Conservation (phyloP, 495 filamentous ascomycete genomes). For the Aspergillus bridgeri region DNA sequence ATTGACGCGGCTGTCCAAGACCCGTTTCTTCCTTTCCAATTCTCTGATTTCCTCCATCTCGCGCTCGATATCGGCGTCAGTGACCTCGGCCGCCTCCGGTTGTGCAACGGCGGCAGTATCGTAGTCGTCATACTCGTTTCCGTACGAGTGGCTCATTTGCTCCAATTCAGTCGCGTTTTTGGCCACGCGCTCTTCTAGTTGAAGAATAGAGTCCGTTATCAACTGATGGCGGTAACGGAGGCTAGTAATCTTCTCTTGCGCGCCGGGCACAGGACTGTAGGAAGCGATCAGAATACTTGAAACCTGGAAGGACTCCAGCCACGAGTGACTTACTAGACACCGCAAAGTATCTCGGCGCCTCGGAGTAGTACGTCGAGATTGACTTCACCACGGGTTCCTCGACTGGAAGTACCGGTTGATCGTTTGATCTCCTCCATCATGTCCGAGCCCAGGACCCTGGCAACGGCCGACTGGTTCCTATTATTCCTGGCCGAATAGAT, state of each 20-base stretch:
- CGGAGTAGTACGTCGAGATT: conserved; percentile 82
- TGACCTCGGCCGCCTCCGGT: conserved; percentile 49
- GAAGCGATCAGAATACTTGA: not conserved
- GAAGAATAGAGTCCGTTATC: conserved; percentile 68
- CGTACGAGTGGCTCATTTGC: conserved; percentile 60
- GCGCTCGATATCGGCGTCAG: conserved; percentile 68
- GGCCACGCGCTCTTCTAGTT: conserved; percentile 75
- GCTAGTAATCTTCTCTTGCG: conserved; percentile 69
- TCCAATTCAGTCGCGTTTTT: conserved; percentile 73
- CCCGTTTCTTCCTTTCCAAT: conserved; percentile 72
- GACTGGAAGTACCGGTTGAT: conserved; percentile 42
- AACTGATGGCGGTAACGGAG: conserved; percentile 69
- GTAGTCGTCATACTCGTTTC: conserved; percentile 34
- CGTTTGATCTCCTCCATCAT: conserved; percentile 78
- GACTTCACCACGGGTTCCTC: conserved; percentile 60
- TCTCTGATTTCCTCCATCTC: conserved; percentile 78
- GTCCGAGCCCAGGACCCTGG: conserved; percentile 82
- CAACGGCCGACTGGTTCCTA: conserved; percentile 78
- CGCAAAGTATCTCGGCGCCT: conserved; percentile 87
- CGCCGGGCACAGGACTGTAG: conserved; percentile 69
- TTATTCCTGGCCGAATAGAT: conserved; percentile 53
- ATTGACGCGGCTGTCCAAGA: conserved; percentile 71
- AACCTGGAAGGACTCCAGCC: not conserved
- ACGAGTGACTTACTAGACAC: conserved; percentile 64
- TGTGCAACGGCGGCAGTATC: conserved; percentile 40